Evolutionary conservation across 306 rosid species (phyloP), one percentile per base, ranked within the genome.

Genomic region (Prunus mira): DNA sequence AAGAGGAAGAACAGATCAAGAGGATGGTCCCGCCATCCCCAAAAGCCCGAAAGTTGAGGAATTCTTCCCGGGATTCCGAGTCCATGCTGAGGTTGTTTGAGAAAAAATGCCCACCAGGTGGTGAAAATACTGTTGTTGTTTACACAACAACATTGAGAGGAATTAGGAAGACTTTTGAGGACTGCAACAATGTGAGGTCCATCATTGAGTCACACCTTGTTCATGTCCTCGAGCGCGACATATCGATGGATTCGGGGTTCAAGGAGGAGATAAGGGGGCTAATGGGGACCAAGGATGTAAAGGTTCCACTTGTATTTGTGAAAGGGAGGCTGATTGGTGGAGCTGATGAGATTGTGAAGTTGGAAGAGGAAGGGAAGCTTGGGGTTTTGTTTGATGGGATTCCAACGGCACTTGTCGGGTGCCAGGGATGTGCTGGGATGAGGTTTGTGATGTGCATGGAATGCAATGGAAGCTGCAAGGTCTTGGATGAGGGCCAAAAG

Each of bases 181-280:
- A 92, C 34, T 92, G 98, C 85, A 96, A 89, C 64, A 86, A 74
- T 25, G 98, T 92, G 41, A 72, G 98, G 57, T 71, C 93, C 3
- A 84, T 89, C 6, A 15, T 92, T 0, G 98, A 91, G 54, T 96
- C 98, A 0, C 78, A 90, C n/a, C 76, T 82, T 3, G 82, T 96
- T 58, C 88, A 76, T 0, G 60, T 84, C 73, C 22, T 82, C 0
- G 99, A 96, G 89, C 86, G 98, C 15, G 99, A 96, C 17, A 83
- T 92, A 54, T 96, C 99, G 0, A 96, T 96, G 99, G 97, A 96
- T 86, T 88, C 93, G 0, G 99, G 98, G 43, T 84, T 89, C n/a
- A 91, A 83, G 77, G 99, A 92, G 80, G 97, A 96, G 73, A 72
- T 96, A 57, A 72, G 93, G 77, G 78, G 82, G 78, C 78, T 96